Conservation (phyloP, 306 rosid species). For the Quercus parvula region DNA sequence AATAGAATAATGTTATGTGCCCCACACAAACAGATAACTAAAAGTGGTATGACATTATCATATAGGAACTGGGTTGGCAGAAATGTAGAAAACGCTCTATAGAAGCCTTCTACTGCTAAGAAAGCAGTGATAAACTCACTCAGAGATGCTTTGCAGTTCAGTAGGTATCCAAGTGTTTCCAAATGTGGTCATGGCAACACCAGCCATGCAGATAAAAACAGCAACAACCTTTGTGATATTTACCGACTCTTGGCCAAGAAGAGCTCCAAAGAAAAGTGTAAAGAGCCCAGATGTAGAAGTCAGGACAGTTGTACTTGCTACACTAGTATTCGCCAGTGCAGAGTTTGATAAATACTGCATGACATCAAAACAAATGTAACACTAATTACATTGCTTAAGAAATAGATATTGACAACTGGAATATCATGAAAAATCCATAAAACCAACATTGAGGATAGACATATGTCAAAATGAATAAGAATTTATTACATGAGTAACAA, state of each 20-base stretch:
- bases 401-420: not conserved
- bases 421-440: not conserved
- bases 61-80: not conserved
- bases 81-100: not conserved
- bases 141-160: constrained; percentile 35
- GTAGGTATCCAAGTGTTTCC: constrained; percentile 69
- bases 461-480: not conserved
- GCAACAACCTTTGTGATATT: constrained; percentile 49
- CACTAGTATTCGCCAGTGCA: constrained; percentile 74
- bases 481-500: not conserved
- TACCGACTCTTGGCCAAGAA: constrained; percentile 59
- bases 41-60: not conserved
- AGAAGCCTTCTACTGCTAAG: not conserved
- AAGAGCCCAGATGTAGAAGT: constrained; percentile 69
- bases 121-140: constrained; percentile 40
- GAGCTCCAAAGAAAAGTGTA: constrained; percentile 65
- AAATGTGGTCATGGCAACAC: constrained; percentile 62
- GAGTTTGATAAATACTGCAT: constrained; percentile 66
- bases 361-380: constrained; percentile 13
- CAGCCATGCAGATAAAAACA: constrained; percentile 63
- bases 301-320: constrained; percentile 63
- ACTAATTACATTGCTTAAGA: not conserved
- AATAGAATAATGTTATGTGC: not conserved
- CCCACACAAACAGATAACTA: not conserved
- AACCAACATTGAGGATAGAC: not conserved